Percentiles rank a stretch among this genome's conserved stretches.
Evolutionary conservation across 2,329 filamentous ascomycete genomes (phyloP).

Genomic region (Teratosphaeria pseudoeucalypti): DNA sequence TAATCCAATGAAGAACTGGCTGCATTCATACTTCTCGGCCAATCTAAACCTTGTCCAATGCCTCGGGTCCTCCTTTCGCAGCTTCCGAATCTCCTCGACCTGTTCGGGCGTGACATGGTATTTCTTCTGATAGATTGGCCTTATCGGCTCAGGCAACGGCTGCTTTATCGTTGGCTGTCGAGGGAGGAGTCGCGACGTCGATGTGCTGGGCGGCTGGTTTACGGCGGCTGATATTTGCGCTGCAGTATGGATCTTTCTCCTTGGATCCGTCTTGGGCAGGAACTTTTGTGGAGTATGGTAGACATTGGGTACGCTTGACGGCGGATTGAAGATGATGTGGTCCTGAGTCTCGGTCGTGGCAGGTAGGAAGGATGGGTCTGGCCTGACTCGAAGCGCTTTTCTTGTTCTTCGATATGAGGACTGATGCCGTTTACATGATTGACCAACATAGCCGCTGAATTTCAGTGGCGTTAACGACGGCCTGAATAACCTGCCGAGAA

Average conservation of each 20-base stretch:
- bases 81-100: constrained; percentile 47
- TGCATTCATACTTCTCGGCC: constrained; percentile 54
- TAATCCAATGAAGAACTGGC: constrained; percentile 51
- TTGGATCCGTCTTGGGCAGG: constrained; percentile 48
- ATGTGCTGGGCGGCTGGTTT: constrained; percentile 2
- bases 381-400: constrained; percentile 36
- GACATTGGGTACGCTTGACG: constrained; percentile 51
- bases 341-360: constrained; percentile 30
- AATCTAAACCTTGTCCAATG: constrained; percentile 50
- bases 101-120: constrained; percentile 50
- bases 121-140: constrained; percentile 44
- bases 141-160: constrained; percentile 32
- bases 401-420: constrained; percentile 37
- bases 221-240: constrained; percentile 4
- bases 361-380: constrained; percentile 33
- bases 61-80: constrained; percentile 46
- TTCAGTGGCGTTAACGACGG: constrained; percentile 1
- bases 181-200: constrained; percentile 19
- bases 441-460: constrained; percentile 16
- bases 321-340: constrained; percentile 57
- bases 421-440: constrained; percentile 29
- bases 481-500: not conserved
- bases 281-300: constrained; percentile 57
- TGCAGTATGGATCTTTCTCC: constrained; percentile 36
- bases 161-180: constrained; percentile 6